Base-by-base conservation (phyloP, 23 red algal genomes). In the Agarophyton chilense region DNA sequence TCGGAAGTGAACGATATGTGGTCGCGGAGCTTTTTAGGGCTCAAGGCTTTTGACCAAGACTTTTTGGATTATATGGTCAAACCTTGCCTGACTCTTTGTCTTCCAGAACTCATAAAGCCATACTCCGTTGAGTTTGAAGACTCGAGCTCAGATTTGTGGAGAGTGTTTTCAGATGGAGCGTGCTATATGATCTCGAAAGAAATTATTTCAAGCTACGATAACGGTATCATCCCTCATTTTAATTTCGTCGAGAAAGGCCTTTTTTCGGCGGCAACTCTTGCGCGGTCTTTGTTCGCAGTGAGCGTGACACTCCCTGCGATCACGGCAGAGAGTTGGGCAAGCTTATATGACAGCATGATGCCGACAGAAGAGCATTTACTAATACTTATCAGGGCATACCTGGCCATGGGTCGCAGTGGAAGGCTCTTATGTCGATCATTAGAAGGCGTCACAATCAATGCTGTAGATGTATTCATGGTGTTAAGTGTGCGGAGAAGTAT, bases 1-100 rank as follows among this genome's bases (percentile, higher is more conserved):
- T 49, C 72, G 3, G 68, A 75, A 53, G 47, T 88, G 36, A 88
- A 88, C 40, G 77, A 78, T 19, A 63, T 88, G 38, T 88, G 84
- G 84, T 77, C 84, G 25, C 18, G 28, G 29, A 39, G 14, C 10
- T 78, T 65, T 61, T 32, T 72, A 29, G 67, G 68, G 11, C 53
- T 63, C 72, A 26, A 50, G n/a, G 5, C 14, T 21, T 55, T 41
- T 44, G 72, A 88, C 41, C 68, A 63, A 45, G 39, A 40, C 19
- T 88, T 88, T 41, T 52, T 88, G 52, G 72, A 77, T 16, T 55
- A 76, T 22, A 28, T 88, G 51, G 36, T 88, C 22, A 50, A 76
- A 55, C 68, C 84, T 34, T 74, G 65, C 36, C 26, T 88, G 18
- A 57, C 17, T 45, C 84, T 84, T 22, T 72, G 56, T 24, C 65